Evolutionary conservation across 441 rosid species (phyloP), one percentile per base, ranked within the genome.

Genomic region (Pelargonium myrrhifolium): DNA sequence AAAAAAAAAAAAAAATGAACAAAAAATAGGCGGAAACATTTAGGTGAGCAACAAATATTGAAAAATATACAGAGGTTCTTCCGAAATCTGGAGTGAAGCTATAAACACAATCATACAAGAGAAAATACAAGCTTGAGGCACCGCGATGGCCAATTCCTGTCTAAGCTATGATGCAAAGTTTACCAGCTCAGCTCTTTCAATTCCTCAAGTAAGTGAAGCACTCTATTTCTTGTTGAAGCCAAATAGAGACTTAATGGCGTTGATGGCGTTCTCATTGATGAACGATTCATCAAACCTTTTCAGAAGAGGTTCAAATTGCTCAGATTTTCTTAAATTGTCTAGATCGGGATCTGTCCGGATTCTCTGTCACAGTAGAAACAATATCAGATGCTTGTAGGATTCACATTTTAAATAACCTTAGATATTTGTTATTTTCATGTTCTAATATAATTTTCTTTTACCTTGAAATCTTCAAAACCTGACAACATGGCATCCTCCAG

Each of bases 381-480:
- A 71, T 51, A 42, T 82, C 68, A 65, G 74, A 68, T 24, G 64
- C 26, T 17, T 55, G 59, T 6, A 53, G 21, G 59, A 53, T 14
- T 20, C 64, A 24, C 14, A 17, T 58, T 21, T 18, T 9, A 42
- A 42, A 42, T 42, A 12, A 42, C 47, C 47, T 42, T 8, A 42
- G 10, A 42, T 7, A 6, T 18, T 17, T 53, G 11, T 17, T 17
- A 53, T 53, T 53, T 49, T 42, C 31, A 26, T 26, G 31, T 26
- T 26, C 31, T 26, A 4, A 2, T 26, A 10, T n/a, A 49, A 26
- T 47, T 1, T 49, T n/a, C 20, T 53, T 8, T 76, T 78, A 87
- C 98, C 95, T 89, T 90, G 31, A 86, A 93, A 77, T 93, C 95
- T 74, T 93, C 96, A 73, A 80, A 93, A 64, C 92, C 97, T 4